Evolutionary conservation across 1,284 basidiomycete genomes (phyloP), one percentile per base, ranked within the genome.

Genomic region (Cutaneotrichosporon daszewskae): DNA sequence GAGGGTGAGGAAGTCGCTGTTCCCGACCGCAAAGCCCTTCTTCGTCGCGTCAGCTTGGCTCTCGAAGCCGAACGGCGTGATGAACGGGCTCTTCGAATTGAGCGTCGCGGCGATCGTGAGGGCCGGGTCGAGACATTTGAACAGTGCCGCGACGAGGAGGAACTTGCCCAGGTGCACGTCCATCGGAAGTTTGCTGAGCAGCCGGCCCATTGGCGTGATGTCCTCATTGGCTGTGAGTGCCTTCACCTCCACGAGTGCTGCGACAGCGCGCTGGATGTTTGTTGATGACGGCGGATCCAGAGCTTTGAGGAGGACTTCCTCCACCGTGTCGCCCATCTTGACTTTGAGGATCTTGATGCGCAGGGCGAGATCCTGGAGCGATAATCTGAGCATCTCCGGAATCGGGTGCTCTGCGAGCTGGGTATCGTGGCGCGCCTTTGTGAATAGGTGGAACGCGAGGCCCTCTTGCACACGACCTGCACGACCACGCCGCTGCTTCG

Each of bases 331-430:
- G 12, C 92, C 94, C 32, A 97, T 73, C 55, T 87, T 85, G 33
- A 95, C 76, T 60, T 87, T 90, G 80, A 98, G 87, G 49, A 96
- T 94, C 74, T 99, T 99, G 72, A 94, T 96, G 38, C 91, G 84
- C 37, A 99, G 75, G 0, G 91, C 89, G 16, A 99, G 79, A 65
- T 97, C 91, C 45, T 94, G 92, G 22, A 98, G 75, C 53, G 92
- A 95, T 4, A 98, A 75, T 19, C 95, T 81, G 70, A 89, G 82
- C 81, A 98, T 98, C 69, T 99, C 94, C 0, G 94, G 95, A 33
- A 92, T 77, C 2, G 92, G 91, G 66, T 92, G 85, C 18, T 92
- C 87, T 2, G 85, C 83, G 74, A 98, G 79, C 43, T 75, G 72
- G 27, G 69, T 83, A 58, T 97, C 91, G 61, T 95, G 84, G 16